Evolutionary conservation across 1,139 yeast genomes (phyloP), one percentile per base, ranked within the genome.

Genomic region (Sugiyamaella castrensis): DNA sequence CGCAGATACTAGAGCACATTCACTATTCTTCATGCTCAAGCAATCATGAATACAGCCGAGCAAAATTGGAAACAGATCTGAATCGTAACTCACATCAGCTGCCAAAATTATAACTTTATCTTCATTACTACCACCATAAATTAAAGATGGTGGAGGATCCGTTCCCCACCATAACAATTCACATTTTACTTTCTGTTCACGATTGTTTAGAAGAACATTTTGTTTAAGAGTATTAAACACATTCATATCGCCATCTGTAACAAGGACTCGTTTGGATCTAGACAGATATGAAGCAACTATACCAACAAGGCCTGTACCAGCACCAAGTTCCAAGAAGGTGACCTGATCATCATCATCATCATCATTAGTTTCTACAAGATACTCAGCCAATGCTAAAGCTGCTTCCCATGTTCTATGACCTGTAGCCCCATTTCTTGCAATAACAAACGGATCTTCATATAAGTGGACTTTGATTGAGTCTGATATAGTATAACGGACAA

Each of bases 331-430:
- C 27, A 88, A 63, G 0, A 86, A 54, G 26, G 12, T 15, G 16
- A 16, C 5, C 19, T 12, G 10, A 16, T 43, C 26, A n/a, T 8
- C 12, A 10, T 29, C 12, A 8, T 8, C n/a, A 9, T 11, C n/a
- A n/a, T 16, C 11, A 26, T 39, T n/a, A 9, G 37, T 37, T 7
- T 51, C 42, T 8, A 57, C 56, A 36, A 86, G 57, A 56, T 67
- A 79, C 43, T 79, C 73, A 8, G 83, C 69, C 13, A 89, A 68
- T 51, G 73, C 87, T n/a, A 87, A 58, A 0, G 96, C 86, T 0
- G 96, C 97, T 63, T 88, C 97, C 98, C 98, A 91, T 0, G 98
- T 91, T 39, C 97, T 71, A 51, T 81, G 70, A 0, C 98, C 98
- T 0, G 98, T 91, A 1, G 95, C 84, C 7, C 94, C 95, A 29